Base-by-base conservation (phyloP, 257 asterid species). In the Leonotis leonurus region DNA sequence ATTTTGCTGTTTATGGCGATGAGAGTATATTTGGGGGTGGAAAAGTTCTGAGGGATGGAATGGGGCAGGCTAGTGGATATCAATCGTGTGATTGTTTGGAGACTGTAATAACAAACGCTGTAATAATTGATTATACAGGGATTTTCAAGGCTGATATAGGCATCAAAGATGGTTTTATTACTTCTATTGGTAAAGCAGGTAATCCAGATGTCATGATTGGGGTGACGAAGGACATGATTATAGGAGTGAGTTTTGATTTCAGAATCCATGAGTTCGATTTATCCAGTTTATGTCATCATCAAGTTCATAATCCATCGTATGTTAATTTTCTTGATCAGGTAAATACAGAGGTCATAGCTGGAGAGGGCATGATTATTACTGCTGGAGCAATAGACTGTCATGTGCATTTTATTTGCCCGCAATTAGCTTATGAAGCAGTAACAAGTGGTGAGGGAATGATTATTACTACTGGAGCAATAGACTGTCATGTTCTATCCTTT, bases 1-100 rank as follows among this genome's bases (percentile, higher is more conserved):
- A 92, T 78, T 85, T 25, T 75, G 54, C 88, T 63, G 70, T 72
- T 60, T 86, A 85, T 58, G 99, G 97, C 18, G 99, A 92, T 69
- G 99, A 92, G 74, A 85, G 97, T 73, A 87, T 92, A 58, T 92
- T 92, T 72, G 99, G 99, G 30, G 99, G 99, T 70, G 97, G 99
- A 73, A 89, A 92, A 69, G 96, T 86, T 66, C 61, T 92, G 54
- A 81, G 99, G 44, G 95, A 92, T 55, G 97, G 99, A 76, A 85
- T 81, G 96, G 99, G 99, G 30, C 97, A 92, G 70, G 90, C 89
- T 16, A 77, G 83, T 79, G 97, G 95, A 72, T 83, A 80, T 79
- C 40, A 63, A 40, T 66, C 85, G 33, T 33, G 26, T 60, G 75
- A 65, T 65, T 85, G 85, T 73, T 76, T 92, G 83, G 97, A 89